Conservation (phyloP, 2,329 filamentous ascomycete genomes). For the Colletotrichum simmondsii region DNA sequence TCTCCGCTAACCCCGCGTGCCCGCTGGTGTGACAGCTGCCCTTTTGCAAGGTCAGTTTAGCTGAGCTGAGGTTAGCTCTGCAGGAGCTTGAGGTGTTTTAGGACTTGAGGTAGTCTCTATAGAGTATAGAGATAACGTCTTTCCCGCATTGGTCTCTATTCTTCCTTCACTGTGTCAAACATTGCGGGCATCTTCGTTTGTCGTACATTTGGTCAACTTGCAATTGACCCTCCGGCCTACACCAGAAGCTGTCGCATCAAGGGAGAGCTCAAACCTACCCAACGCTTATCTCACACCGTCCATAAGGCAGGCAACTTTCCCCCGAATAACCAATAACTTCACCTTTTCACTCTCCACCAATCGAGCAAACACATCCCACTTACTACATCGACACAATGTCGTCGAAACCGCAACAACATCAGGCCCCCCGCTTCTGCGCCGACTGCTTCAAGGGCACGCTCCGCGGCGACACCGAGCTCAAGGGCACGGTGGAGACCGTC, state of each 20-base stretch:
- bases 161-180: background rate
- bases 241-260: too few species aligned
- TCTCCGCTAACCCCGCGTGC: background rate
- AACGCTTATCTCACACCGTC: too few species aligned
- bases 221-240: background rate
- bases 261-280: too few species aligned
- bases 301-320: too few species aligned
- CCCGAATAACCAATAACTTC: too few species aligned
- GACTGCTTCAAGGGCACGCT: slow-evolving; percentile 38
- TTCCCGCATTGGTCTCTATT: background rate
- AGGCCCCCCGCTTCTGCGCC: slow-evolving; percentile 33
- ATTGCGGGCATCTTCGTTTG: background rate
- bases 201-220: too few species aligned
- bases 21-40: background rate
- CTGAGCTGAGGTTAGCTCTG: background rate
- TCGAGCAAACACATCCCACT: background rate
- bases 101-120: background rate
- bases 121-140: background rate
- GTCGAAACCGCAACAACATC: background rate
- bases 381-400: background rate
- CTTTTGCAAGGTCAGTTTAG: background rate
- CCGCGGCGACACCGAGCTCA: slow-evolving; percentile 32
- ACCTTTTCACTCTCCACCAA: background rate
- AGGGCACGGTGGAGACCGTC: slow-evolving; percentile 38
- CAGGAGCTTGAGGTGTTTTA: background rate